A percentile compares a stretch with the other conserved stretches of the same genome.
Conservation (phyloP, 768 basidiomycete species). For the Boletus barrowsii region DNA sequence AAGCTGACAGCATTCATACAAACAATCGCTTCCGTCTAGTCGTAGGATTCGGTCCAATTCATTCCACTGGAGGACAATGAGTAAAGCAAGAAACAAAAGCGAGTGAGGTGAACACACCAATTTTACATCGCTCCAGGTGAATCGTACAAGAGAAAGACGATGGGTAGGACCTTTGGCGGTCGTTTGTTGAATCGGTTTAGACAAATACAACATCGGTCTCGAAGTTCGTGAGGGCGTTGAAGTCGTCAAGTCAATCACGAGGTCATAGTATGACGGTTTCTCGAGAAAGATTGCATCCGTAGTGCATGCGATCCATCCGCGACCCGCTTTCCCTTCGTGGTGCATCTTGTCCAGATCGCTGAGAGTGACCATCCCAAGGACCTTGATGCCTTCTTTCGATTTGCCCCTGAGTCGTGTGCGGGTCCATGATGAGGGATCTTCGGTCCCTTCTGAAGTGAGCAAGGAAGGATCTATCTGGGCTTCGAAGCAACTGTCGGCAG, state of each 20-base stretch:
- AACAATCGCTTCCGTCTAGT: slow-evolving; percentile 40
- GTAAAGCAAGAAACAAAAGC: background rate
- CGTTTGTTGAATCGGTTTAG: slow-evolving; percentile 44
- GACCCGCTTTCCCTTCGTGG: slow-evolving; percentile 52
- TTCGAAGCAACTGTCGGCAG: slow-evolving; percentile 65
- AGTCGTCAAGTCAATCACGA: slow-evolving; percentile 77
- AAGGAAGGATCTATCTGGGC: slow-evolving; percentile 29
- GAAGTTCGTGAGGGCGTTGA: slow-evolving; percentile 56
- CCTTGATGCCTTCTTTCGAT: slow-evolving; percentile 52
- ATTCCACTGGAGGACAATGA: slow-evolving; percentile 54
- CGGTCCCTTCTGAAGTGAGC: slow-evolving; percentile 20
- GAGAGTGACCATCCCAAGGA: slow-evolving; percentile 79
- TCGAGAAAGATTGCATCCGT: slow-evolving; percentile 85
- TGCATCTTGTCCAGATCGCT: slow-evolving; percentile 65
- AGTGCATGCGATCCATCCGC: slow-evolving; percentile 85
- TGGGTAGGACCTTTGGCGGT: slow-evolving; percentile 43
- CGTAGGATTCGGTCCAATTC: slow-evolving; percentile 70
- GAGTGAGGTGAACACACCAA: slow-evolving; percentile 42
- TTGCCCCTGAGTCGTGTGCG: slow-evolving; percentile 37
- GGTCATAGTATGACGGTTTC: slow-evolving; percentile 74
- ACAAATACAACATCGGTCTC: slow-evolving; percentile 64
- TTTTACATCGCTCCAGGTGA: slow-evolving; percentile 82
- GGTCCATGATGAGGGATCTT: slow-evolving; percentile 30
- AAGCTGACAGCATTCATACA: slow-evolving; percentile 35
- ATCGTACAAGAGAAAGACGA: slow-evolving; percentile 60